Conservation (phyloP, 225 moss, liverwort and hornwort species). For the Asterella californica region DNA sequence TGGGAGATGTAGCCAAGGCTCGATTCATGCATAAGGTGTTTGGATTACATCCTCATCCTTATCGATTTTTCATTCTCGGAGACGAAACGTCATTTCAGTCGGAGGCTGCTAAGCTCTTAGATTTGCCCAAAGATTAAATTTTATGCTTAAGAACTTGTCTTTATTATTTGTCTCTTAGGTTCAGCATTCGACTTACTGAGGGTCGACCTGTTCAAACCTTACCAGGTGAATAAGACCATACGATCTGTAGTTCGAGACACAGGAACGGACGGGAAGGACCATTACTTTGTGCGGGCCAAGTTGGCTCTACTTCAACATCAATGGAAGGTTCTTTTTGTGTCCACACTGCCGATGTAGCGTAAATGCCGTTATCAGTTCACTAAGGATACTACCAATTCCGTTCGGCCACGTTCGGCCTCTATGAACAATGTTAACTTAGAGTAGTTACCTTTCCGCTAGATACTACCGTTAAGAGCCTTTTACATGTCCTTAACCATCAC, state of each 20-base stretch:
- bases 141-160: not conserved
- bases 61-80: not conserved
- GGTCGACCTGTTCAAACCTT: constrained; percentile 32
- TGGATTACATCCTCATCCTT: not conserved
- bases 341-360: not conserved
- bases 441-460: not conserved
- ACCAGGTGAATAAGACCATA: constrained; percentile 67
- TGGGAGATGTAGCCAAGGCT: constrained; percentile 90
- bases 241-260: constrained; percentile 51
- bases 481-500: not conserved
- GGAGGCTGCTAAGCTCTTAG: not conserved
- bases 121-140: not conserved
- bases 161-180: not conserved
- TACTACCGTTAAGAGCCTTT: not conserved
- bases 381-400: not conserved
- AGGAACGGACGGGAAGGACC: constrained; percentile 60
- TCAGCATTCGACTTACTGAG: not conserved
- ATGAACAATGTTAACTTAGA: not conserved
- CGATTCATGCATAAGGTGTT: constrained; percentile 83
- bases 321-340: constrained; percentile 66
- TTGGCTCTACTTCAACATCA: constrained; percentile 84
- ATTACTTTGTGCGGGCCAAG: constrained; percentile 81
- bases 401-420: no score
- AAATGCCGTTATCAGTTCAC: not conserved
- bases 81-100: not conserved